Base-by-base conservation (phyloP, 2,329 filamentous ascomycete species). In the Botrytis pseudocinerea region DNA sequence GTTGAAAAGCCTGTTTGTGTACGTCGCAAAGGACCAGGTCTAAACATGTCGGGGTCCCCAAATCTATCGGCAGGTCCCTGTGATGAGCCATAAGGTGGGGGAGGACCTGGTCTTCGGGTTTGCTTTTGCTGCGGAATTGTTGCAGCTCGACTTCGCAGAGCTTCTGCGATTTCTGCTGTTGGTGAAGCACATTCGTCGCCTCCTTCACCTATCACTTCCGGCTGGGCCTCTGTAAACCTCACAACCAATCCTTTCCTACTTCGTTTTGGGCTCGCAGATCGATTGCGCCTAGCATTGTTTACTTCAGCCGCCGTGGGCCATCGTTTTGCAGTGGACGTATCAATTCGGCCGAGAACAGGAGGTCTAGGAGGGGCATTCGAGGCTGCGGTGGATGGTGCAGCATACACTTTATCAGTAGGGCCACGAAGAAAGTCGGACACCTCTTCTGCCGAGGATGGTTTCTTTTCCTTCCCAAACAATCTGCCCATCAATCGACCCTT, bases 131-230 rank as follows among this genome's bases (percentile, higher is more conserved):
- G 77, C 16, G 66, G 72, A 46, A 70, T 66, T 46, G 72, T 73
- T n/a, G 79, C 73, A 46, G 79, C 73, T 69, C 77, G 76, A 77
- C 81, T 85, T 81, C 87, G 91, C 59, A 64, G 59, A 80, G 85
- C 86, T 69, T 69, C 48, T 8, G 89, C 90, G 71, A 97, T 91
- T 80, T 96, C 92, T 32, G 93, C 90, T 51, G 73, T 72, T 63
- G 74, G 74, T 10, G 63, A 62, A 25, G 71, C 70, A 71, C 92
- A 91, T 81, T 97, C 94, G 79, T 98, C 95, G 48, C 95, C 95
- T 73, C 95, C 95, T 82, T 95, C 91, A 64, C 95, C 95, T 79
- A 98, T 98, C 75, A 97, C 83, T 64, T 94, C 92, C 10, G 95
- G 94, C 71, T 87, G 85, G 16, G 87, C 87, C 77, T 93, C 89